phyloP scores from a whole-genome alignment of 345 rosid genomes.

The Cardamine occulta region DNA sequence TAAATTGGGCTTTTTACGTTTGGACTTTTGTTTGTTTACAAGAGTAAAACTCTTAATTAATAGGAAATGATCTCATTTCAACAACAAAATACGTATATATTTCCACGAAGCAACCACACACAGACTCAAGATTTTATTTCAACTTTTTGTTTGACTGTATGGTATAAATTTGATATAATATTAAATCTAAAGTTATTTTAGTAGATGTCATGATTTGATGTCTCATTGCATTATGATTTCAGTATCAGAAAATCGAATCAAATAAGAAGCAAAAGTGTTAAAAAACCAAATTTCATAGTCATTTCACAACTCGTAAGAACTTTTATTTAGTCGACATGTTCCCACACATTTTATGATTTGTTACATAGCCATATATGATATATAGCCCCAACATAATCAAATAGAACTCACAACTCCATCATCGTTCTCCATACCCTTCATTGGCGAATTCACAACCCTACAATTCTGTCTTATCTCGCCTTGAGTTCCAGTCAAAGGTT shows the following conservation, averaged over 20 bases:
- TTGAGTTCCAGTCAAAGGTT: slow-evolving; percentile 47
- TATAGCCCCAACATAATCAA: slow-evolving; percentile 1
- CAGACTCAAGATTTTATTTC: neutral
- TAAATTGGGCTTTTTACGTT: neutral
- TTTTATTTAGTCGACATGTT: slow-evolving; percentile 30
- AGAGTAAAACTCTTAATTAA: neutral
- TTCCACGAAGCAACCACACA: neutral
- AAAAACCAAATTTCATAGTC: neutral
- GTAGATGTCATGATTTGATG: neutral
- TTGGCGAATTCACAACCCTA: slow-evolving; percentile 38
- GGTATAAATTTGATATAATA: neutral
- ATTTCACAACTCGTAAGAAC: slow-evolving; percentile 4
- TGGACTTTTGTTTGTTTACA: slow-evolving; percentile 9
- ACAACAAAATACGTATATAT: no score
- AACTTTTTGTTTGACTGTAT: neutral
- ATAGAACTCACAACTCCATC: slow-evolving; percentile 38
- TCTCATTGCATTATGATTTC: neutral
- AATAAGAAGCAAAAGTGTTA: no score
- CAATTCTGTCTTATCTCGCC: slow-evolving; percentile 58
- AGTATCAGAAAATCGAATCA: neutral
- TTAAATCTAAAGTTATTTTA: neutral
- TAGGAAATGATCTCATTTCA: neutral
- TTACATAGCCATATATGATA: slow-evolving; percentile 10
- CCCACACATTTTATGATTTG: slow-evolving; percentile 15
- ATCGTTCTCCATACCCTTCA: slow-evolving; percentile 21